phyloP scores from a whole-genome alignment of 257 asterid species.

The Sherardia arvensis region DNA sequence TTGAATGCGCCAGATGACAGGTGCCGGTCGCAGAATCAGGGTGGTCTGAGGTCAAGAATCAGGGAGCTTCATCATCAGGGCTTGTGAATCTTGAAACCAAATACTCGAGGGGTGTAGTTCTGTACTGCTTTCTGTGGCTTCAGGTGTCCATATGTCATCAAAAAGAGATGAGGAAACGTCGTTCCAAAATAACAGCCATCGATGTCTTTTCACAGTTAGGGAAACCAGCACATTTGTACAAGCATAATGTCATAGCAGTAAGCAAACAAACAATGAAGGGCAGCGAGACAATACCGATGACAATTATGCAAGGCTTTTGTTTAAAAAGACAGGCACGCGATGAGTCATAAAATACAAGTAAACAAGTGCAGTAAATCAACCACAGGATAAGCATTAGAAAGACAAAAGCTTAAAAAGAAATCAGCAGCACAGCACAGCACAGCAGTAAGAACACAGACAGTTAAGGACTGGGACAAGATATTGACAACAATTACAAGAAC shows the following conservation, averaged over 20 bases:
- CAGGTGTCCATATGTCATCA: slow-evolving; percentile 93
- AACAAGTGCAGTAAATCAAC: slow-evolving; percentile 8
- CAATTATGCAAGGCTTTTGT: not conserved
- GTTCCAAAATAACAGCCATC: slow-evolving; percentile 95
- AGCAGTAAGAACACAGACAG: too few species aligned
- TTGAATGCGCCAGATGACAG: slow-evolving; percentile 25
- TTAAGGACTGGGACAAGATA: too few species aligned
- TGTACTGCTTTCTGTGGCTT: slow-evolving; percentile 83
- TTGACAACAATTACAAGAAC: too few species aligned
- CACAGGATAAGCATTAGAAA: slow-evolving; percentile 7
- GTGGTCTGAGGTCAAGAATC: slow-evolving; percentile 22
- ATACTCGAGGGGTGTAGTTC: slow-evolving; percentile 73
- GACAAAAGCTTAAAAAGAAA: slow-evolving; percentile 13
- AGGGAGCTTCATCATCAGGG: slow-evolving; percentile 30
- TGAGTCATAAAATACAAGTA: not conserved
- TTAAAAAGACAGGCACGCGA: not conserved
- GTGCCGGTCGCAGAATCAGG: slow-evolving; percentile 23
- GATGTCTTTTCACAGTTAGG: slow-evolving; percentile 59
- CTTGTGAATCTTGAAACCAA: slow-evolving; percentile 89
- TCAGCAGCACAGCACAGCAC: too few species aligned
- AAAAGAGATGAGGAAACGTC: slow-evolving; percentile 86
- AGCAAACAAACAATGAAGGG: not conserved
- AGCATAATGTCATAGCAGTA: not conserved
- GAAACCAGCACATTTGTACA: slow-evolving; percentile 13
- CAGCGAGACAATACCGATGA: not conserved